Conservation (phyloP, 352 stramenopile species). For the Thraustotheca clavata region DNA sequence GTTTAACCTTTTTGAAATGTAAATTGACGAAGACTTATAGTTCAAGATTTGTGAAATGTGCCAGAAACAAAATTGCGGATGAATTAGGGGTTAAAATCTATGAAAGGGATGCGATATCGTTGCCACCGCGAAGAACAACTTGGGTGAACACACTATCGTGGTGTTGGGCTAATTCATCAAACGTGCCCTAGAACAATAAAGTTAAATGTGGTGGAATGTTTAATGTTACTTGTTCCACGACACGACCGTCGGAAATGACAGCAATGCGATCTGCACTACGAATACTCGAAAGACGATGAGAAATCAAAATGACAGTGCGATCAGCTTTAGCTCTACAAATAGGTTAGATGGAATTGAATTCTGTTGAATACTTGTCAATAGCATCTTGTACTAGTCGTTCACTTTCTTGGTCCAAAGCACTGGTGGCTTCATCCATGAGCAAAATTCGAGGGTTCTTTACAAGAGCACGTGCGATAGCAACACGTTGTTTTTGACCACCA, state of each 20-base stretch:
- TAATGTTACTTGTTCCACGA: constrained; percentile 62
- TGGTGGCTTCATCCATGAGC: constrained; percentile 71
- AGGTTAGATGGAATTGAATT: background rate
- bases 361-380: constrained; percentile 23
- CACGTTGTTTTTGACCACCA: constrained; percentile 72
- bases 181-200: constrained; percentile 32
- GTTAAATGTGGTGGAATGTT: background rate
- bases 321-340: constrained; percentile 57
- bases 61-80: too few relatives aligned
- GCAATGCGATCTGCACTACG: constrained; percentile 87
- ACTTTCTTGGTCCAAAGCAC: constrained; percentile 64
- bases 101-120: background rate
- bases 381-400: constrained; percentile 73
- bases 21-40: too few relatives aligned
- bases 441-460: constrained; percentile 70
- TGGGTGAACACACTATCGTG: constrained; percentile 64
- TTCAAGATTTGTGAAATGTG: too few relatives aligned
- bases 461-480: constrained; percentile 62
- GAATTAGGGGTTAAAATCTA: too few relatives aligned
- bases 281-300: constrained; percentile 93
- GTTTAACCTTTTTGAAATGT: too few relatives aligned
- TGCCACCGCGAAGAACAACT: constrained; percentile 36
- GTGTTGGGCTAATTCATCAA: constrained; percentile 46
- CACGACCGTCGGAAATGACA: constrained; percentile 78
- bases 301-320: constrained; percentile 95